Evolutionary conservation across 83 land plant species (phyloP), one percentile per base, ranked within the genome.

Genomic region (Picea abies): DNA sequence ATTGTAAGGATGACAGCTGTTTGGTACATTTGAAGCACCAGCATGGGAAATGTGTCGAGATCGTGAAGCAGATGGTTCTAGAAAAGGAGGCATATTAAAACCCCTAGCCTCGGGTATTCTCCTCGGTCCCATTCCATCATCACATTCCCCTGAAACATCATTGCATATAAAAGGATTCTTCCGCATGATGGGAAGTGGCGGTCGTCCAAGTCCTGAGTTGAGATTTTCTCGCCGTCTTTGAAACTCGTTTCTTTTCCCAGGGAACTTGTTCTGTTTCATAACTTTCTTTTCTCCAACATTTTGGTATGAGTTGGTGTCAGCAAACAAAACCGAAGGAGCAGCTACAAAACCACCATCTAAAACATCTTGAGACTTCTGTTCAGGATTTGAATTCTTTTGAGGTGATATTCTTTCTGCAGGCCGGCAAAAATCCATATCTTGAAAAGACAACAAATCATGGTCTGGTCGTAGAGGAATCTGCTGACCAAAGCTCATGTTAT

Each of bases 221-320:
- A 76, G 56, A 60, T 84, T 87, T 64, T 89, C 90, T 86, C 76
- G 86, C n/a, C 56, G 80, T 73, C 84, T 85, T 75, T 87, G 86
- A 77, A 63, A 61, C 25, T 79, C 91, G 56, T 69, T 83, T 78
- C 80, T 89, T 73, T 79, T 85, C 37, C 81, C 87, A 39, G 52
- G 10, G 16, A 65, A 37, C 66, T 85, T 87, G 49, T 81, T 86
- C 20, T 60, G 82, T 58, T 75, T 12, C 32, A 61, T 60, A 35
- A 17, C n/a, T 63, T 85, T 90, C 20, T 86, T 82, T 65, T 81
- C 60, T 81, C 87, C 87, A 84, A 35, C 63, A 39, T 72, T 78
- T 37, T 82, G 91, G 73, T 90, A 87, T 63, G 93, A 90, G 75
- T 90, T 89, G 63, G 85, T 88, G 61, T 93, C 97, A 67, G 91